Conservation (phyloP, 2,329 filamentous ascomycete species). For the Chlorencoelia australis region DNA sequence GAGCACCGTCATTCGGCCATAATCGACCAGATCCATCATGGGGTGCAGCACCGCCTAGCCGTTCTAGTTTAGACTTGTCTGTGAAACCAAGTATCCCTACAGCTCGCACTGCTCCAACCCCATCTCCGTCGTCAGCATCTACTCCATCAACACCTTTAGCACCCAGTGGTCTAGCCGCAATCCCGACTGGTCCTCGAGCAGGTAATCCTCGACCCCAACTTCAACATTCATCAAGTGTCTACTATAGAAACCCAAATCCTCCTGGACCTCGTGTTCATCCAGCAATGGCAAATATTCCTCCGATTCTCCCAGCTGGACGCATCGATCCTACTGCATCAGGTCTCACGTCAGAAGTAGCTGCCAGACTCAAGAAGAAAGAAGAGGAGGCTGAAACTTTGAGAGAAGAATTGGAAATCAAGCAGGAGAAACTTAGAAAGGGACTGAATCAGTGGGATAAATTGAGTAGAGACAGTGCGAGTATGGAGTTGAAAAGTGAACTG, state of each 20-base stretch:
- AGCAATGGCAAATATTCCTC: constrained; percentile 25
- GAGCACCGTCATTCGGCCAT: constrained; percentile 21
- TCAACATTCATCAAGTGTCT: constrained; percentile 20
- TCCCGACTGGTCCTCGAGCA: constrained; percentile 25
- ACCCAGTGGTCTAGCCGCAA: constrained; percentile 23
- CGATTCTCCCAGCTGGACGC: constrained; percentile 24
- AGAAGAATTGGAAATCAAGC: constrained; percentile 23
- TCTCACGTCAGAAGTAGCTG: constrained; percentile 20
- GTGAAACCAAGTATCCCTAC: constrained; percentile 13
- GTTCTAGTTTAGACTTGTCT: constrained; percentile 9
- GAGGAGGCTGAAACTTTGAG: constrained; percentile 26
- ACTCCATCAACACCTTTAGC: constrained; percentile 13
- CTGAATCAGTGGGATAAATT: constrained; percentile 26
- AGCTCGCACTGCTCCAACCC: constrained; percentile 17
- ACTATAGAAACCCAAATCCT: constrained; percentile 11
- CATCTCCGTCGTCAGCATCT: constrained; percentile 21
- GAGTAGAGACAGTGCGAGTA: constrained; percentile 19
- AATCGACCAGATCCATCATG: constrained; percentile 22
- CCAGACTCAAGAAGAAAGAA: constrained; percentile 23
- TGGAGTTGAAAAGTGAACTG: constrained; percentile 24
- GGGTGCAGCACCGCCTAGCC: constrained; percentile 19
- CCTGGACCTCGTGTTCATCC: constrained; percentile 23
- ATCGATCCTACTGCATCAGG: constrained; percentile 25
- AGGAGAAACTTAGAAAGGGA: constrained; percentile 24
- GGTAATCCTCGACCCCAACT: constrained; percentile 20